Percentiles rank a stretch among this genome's conserved stretches.
These are phyloP conservation scores for Secale cereale DNA, from an alignment of 176 grass and related monocot genomes.

Conservation along the genomic window DNA sequence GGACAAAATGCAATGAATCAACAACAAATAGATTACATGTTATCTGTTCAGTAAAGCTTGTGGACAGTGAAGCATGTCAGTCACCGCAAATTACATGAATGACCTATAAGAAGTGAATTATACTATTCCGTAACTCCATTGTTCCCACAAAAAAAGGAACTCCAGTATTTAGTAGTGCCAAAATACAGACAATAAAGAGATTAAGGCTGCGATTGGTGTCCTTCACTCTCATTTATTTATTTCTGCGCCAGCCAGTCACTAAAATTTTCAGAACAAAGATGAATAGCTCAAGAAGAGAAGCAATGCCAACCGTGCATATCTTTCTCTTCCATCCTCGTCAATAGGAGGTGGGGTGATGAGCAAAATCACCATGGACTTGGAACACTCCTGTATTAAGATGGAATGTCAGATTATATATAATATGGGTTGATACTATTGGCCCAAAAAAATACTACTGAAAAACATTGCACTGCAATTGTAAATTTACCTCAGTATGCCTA, in stretches of 20 bases:
- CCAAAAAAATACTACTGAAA: not conserved
- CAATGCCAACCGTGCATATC: slow-evolving; percentile 59
- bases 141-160: not conserved
- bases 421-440: too few species aligned
- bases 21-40: not conserved
- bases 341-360: slow-evolving; percentile 84
- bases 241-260: not conserved
- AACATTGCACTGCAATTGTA: not conserved
- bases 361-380: slow-evolving; percentile 52
- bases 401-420: not conserved
- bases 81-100: not conserved
- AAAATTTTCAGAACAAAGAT: not conserved
- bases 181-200: not conserved
- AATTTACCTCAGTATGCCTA: not conserved
- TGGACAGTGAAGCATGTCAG: not conserved
- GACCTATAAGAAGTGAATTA: not conserved
- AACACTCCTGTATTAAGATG: slow-evolving; percentile 52
- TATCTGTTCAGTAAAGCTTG: not conserved
- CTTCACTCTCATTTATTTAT: not conserved
- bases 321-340: slow-evolving; percentile 72
- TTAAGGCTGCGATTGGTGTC: not conserved
- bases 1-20: not conserved
- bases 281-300: not conserved
- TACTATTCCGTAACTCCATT: not conserved
- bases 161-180: not conserved